phyloP scores from a whole-genome alignment of 768 basidiomycete genomes.

The Chalciporus sphaerocephalus region DNA sequence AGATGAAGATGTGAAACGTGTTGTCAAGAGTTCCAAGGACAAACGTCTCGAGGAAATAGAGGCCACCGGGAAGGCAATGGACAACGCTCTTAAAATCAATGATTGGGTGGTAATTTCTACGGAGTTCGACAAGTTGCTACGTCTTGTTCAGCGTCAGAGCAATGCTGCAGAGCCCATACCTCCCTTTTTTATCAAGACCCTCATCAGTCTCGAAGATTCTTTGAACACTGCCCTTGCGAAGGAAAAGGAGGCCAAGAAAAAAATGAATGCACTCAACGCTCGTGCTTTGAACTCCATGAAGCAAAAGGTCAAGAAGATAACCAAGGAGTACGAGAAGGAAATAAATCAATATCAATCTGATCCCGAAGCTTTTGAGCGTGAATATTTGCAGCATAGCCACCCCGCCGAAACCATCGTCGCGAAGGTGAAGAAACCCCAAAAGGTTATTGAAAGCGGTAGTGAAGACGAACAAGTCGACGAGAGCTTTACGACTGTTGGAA shows the following conservation, averaged over 20 bases:
- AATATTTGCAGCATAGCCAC: constrained; percentile 54
- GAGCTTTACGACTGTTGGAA: constrained; percentile 87
- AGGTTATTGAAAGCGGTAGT: constrained; percentile 31
- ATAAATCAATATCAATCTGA: constrained; percentile 79
- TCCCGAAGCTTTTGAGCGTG: constrained; percentile 80
- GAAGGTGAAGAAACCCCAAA: constrained; percentile 36
- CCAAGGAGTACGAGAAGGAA: constrained; percentile 84
- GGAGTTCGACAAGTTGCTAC: constrained; percentile 93
- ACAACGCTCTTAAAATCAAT: constrained; percentile 93
- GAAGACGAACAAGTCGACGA: constrained; percentile 48
- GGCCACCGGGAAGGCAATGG: constrained; percentile 82
- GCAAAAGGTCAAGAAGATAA: constrained; percentile 90
- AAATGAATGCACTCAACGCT: constrained; percentile 92
- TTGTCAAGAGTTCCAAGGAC: constrained; percentile 81
- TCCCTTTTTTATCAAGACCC: constrained; percentile 75
- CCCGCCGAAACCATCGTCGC: constrained; percentile 40
- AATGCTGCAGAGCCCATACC: constrained; percentile 84
- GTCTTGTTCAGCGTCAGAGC: constrained; percentile 84
- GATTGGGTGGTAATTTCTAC: constrained; percentile 92
- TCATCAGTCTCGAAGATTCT: constrained; percentile 69
- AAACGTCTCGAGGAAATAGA: constrained; percentile 95
- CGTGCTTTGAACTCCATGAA: constrained; percentile 97
- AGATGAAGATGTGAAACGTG: constrained; percentile 68
- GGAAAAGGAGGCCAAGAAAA: constrained; percentile 91
- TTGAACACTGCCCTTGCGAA: constrained; percentile 69